Evolutionary conservation across 2,329 filamentous ascomycete genomes (phyloP), one percentile per base, ranked within the genome.

Genomic region (Fusarium caatingaense): DNA sequence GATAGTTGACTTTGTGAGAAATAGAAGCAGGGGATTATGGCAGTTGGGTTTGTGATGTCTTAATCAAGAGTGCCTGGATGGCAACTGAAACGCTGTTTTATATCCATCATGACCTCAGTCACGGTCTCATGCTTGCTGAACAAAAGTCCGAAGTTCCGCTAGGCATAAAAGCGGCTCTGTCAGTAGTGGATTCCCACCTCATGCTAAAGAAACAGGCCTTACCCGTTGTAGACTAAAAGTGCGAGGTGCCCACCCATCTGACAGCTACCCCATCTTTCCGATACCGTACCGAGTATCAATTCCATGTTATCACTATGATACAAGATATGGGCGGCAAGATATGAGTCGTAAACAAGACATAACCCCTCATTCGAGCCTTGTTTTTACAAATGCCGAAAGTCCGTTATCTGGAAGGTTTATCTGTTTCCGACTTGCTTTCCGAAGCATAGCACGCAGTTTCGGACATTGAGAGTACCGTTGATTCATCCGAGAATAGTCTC

Each of bases 191-290:
- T n/a, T n/a, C n/a, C n/a, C n/a, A n/a, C 28, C 28, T 23, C 56
- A 8, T 13, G 2, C 18, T 21, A 21, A 16, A 13, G 15, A 48
- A 21, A 15, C 8, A 11, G 8, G 23, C 48, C 28, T 40, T 60
- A 41, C 57, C 51, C 3, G 21, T 57, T 60, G 23, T 27, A 57
- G 57, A 46, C 32, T 56, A 60, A 57, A 41, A 60, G 51, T 57
- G 57, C 57, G 57, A 60, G 8, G 18, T 21, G 16, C 30, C 30
- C 51, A 30, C 57, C 23, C 21, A 44, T 23, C 11, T 44, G 15
- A 23, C 16, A 44, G 5, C 21, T 44, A 23, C 21, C 41, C 41
- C 41, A 21, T 16, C 21, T 44, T 44, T 25, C 21, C 21, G 34
- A 37, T 37, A 6, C 34, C 1, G 9, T 44, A 25, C 21, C 41